Evolutionary conservation across 1,284 basidiomycete species (phyloP).

Genomic region (Naganishia cerealis): DNA sequence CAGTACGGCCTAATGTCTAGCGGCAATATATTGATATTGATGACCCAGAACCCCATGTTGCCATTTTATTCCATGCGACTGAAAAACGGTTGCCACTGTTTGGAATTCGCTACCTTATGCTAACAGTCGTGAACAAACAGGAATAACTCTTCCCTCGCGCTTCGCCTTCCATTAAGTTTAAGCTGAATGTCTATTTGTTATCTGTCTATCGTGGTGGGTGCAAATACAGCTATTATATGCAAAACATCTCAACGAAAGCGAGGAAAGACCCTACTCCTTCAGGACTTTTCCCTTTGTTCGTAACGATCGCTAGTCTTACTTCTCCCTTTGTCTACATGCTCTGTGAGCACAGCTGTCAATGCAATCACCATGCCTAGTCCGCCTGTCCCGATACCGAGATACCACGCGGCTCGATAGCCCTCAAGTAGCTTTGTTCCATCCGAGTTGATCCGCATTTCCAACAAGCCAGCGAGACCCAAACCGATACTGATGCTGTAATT

Average conservation of each 20-base stretch:
- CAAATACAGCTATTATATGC: neutral
- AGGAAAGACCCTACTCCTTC: neutral
- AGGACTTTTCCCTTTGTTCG: conserved; percentile 3
- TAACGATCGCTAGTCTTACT: neutral
- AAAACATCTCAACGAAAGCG: neutral
- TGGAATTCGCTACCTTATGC: too few relatives aligned
- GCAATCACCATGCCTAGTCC: conserved; percentile 22
- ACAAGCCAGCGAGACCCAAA: conserved; percentile 30
- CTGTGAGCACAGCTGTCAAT: conserved; percentile 1
- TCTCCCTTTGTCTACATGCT: neutral
- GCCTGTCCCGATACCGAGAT: conserved; percentile 30
- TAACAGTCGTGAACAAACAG: too few relatives aligned
- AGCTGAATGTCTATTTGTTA: too few relatives aligned
- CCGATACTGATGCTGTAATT: conserved; percentile 33
- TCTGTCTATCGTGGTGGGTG: neutral
- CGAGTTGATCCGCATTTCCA: conserved; percentile 28
- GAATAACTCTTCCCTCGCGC: too few relatives aligned
- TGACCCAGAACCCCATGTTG: too few relatives aligned
- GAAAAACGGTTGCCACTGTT: too few relatives aligned
- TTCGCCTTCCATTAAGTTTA: too few relatives aligned
- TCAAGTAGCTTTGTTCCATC: conserved; percentile 27
- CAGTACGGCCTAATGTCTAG: too few relatives aligned
- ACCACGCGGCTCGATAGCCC: conserved; percentile 32
- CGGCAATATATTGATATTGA: too few relatives aligned
- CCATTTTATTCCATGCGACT: too few relatives aligned